Conservation (phyloP, 805 yeast species). For the Kodamaea kakaduensis region DNA sequence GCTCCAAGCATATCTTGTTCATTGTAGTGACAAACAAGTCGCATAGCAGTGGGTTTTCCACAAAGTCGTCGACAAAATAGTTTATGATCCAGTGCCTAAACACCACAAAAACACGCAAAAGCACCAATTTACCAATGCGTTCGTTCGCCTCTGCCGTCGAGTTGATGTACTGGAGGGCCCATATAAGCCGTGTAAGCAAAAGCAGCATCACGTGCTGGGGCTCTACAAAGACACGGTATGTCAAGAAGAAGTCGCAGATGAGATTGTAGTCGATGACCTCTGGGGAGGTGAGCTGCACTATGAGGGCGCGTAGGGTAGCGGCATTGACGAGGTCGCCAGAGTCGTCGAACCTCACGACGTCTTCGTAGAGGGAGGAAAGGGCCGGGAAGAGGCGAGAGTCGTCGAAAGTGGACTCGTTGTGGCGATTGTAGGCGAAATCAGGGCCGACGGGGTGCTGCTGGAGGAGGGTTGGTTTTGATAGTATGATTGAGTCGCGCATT, state of each 20-base stretch:
- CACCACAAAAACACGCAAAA: slow-evolving; percentile 80
- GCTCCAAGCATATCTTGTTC: slow-evolving; percentile 34
- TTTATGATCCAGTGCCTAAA: slow-evolving; percentile 87
- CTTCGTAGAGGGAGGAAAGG: slow-evolving; percentile 16
- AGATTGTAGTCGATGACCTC: slow-evolving; percentile 70
- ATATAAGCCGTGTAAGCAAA: slow-evolving; percentile 60
- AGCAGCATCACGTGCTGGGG: slow-evolving; percentile 56
- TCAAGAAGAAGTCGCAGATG: slow-evolving; percentile 80
- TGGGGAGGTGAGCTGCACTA: slow-evolving; percentile 67
- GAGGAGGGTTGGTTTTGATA: neutral
- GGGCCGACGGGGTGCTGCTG: slow-evolving; percentile 13
- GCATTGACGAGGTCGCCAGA: slow-evolving; percentile 30
- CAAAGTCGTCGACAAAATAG: slow-evolving; percentile 79
- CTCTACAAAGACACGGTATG: slow-evolving; percentile 68
- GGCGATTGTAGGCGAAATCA: slow-evolving; percentile 30
- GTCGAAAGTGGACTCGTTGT: slow-evolving; percentile 36
- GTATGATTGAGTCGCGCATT: neutral
- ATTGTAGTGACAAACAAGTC: slow-evolving; percentile 46
- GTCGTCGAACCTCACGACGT: slow-evolving; percentile 33
- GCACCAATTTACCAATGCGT: slow-evolving; percentile 57
- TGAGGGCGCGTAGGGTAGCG: slow-evolving; percentile 43
- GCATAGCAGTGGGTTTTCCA: slow-evolving; percentile 28
- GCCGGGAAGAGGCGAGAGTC: slow-evolving; percentile 34
- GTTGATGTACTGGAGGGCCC: slow-evolving; percentile 57
- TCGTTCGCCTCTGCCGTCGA: slow-evolving; percentile 22